phyloP scores from a whole-genome alignment of 495 filamentous ascomycete species.

The Talaromyces adpressus region DNA sequence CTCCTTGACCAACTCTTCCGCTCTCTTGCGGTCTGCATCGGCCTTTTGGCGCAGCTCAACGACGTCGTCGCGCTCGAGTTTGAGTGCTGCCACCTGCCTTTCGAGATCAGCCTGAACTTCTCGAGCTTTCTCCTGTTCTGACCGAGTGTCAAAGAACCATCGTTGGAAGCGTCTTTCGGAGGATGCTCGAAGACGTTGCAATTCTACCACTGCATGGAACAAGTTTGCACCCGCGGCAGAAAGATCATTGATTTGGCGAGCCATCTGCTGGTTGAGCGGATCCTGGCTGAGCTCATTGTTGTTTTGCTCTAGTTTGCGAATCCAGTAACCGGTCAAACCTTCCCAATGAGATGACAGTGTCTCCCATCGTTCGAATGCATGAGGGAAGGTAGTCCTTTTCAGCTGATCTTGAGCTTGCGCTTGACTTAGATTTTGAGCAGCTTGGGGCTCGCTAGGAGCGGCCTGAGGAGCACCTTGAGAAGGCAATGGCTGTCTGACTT shows the following conservation, averaged over 20 bases:
- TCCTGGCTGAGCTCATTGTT: constrained; percentile 74
- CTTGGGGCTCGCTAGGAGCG: constrained; percentile 8
- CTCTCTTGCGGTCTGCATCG: constrained; percentile 57
- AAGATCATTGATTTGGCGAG: constrained; percentile 88
- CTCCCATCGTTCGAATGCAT: constrained; percentile 98
- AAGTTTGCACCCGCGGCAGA: constrained; percentile 95
- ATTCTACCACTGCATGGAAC: constrained; percentile 94
- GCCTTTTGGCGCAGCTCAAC: constrained; percentile 54
- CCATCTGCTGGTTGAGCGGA: constrained; percentile 78
- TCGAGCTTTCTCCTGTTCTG: constrained; percentile 76
- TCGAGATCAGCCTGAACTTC: constrained; percentile 82
- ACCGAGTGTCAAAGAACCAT: constrained; percentile 94
- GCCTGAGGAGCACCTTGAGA: constrained; percentile 22
- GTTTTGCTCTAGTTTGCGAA: constrained; percentile 83
- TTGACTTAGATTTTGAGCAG: constrained; percentile 23
- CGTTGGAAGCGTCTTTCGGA: constrained; percentile 97
- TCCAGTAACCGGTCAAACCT: constrained; percentile 94
- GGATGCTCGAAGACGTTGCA: constrained; percentile 90
- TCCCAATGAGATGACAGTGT: constrained; percentile 97
- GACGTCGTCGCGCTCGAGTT: constrained; percentile 58
- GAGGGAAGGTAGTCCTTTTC: constrained; percentile 62
- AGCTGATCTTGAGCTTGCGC: constrained; percentile 32
- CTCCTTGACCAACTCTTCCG: constrained; percentile 71
- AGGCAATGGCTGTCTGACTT: constrained; percentile 10
- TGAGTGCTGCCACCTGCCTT: constrained; percentile 62